phyloP scores from a whole-genome alignment of 139 green algal genomes.

The Chlamydomonas sphaeroides region DNA sequence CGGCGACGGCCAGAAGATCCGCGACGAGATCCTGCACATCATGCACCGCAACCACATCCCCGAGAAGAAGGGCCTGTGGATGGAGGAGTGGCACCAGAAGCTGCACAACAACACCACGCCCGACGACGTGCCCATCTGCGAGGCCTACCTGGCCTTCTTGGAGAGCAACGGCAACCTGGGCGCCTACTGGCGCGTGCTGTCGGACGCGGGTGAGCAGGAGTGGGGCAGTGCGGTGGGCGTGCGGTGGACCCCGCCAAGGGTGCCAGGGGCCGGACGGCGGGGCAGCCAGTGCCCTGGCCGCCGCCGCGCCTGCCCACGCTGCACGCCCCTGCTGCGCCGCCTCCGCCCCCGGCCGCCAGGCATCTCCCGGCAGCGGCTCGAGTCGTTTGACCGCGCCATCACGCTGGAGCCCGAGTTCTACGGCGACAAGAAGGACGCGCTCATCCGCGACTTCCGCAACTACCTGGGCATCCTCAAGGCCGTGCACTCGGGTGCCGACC shows the following conservation, averaged over 20 bases:
- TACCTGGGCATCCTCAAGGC: constrained; percentile 97
- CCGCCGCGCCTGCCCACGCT: too few species aligned
- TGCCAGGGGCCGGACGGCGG: too few species aligned
- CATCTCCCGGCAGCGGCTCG: constrained; percentile 88
- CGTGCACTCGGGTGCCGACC: constrained; percentile 87
- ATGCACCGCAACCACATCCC: constrained; percentile 96
- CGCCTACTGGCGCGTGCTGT: constrained; percentile 93
- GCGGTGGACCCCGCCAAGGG: too few species aligned
- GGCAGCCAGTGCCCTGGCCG: too few species aligned
- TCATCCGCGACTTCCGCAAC: constrained; percentile 93
- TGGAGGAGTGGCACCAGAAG: constrained; percentile 96
- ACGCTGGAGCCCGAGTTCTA: constrained; percentile 84
- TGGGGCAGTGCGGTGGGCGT: too few species aligned
- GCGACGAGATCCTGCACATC: constrained; percentile 99
- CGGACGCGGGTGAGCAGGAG: constrained; percentile 68
- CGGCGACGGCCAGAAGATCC: constrained; percentile 95
- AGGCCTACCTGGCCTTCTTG: constrained; percentile 95
- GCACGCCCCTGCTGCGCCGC: too few species aligned
- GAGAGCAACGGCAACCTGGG: constrained; percentile 80
- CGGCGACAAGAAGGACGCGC: constrained; percentile 82
- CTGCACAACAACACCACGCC: constrained; percentile 99
- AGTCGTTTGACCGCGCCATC: constrained; percentile 94
- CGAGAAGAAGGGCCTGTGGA: constrained; percentile 65
- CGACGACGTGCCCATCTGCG: constrained; percentile 98
- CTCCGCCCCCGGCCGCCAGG: too few species aligned